phyloP scores from a whole-genome alignment of 179 eudicot genomes.

The Silene vulgaris region DNA sequence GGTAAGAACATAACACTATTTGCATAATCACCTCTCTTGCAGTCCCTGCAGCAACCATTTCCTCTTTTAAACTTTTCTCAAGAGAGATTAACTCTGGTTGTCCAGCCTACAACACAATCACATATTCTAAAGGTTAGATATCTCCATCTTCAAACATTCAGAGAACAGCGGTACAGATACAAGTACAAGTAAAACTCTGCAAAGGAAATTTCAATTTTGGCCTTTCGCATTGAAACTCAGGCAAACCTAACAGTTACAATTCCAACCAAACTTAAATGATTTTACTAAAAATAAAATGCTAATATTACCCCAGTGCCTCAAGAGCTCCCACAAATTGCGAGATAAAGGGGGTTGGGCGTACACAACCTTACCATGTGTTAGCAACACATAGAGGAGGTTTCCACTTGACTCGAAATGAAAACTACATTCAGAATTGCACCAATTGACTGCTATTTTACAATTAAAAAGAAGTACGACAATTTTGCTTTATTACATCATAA shows the following conservation, averaged over 20 bases:
- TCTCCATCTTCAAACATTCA: conserved; percentile 5
- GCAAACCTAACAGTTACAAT: conserved; percentile 2
- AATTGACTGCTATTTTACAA: neutral
- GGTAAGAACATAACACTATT: neutral
- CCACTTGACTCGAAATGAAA: neutral
- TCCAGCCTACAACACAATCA: conserved; percentile 52
- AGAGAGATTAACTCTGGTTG: conserved; percentile 83
- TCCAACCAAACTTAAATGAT: neutral
- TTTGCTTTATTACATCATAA: neutral
- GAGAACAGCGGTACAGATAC: neutral
- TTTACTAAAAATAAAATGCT: conserved; percentile 1
- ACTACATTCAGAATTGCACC: neutral
- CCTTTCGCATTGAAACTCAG: neutral
- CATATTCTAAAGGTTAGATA: conserved; percentile 4
- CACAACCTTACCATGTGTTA: too few relatives aligned
- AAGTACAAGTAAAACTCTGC: neutral
- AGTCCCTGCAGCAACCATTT: conserved; percentile 76
- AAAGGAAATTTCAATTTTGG: neutral
- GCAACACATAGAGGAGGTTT: too few relatives aligned
- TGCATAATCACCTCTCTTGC: conserved; percentile 71
- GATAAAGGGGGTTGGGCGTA: neutral
- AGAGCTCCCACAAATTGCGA: too few relatives aligned
- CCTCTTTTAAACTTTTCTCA: conserved; percentile 67
- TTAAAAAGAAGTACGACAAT: neutral
- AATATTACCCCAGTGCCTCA: neutral